Base-by-base conservation (phyloP, 2,329 filamentous ascomycete species). In the Aspergillus chevalieri region DNA sequence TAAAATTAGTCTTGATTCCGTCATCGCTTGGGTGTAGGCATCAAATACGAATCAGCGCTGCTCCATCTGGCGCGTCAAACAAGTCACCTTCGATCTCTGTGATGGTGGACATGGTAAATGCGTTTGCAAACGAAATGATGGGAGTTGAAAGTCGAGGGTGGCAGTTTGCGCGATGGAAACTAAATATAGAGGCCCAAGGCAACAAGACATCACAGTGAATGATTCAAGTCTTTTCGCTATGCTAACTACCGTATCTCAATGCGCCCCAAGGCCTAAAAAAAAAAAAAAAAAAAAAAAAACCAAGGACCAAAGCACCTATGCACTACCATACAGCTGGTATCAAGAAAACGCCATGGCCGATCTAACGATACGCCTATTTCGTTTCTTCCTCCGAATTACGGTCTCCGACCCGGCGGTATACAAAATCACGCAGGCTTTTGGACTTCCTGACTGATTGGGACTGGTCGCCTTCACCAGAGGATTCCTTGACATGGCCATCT, bases 41-140 rank as follows among this genome's bases (percentile, higher is more conserved):
- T 14, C 9, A 62, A 63, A 14, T 60, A 74, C 72, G 81, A 50
- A 82, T 74, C 14, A 84, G 65, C 14, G 79, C 69, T 19, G 74
- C 68, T 47, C 71, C 64, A 30, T 72, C 60, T 0, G 79, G 78
- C 0, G 77, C 77, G 34, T 70, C 60, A 59, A 83, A 82, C 36
- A 84, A 70, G 57, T 80, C 68, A 46, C 78, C 78, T 43, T 64
- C 49, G 3, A 59, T 53, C 44, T 73, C 69, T 6, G 17, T 54
- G 22, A 71, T 57, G 22, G 51, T 57, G 36, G 47, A 22, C 26
- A 47, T 54, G 34, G 14, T 33, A 24, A 9, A 8, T n/a, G 6
- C 8, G 19, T 14, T 21, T 5, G 36, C 21, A 22, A 26, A 26
- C 6, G 34, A 9, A 17, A 7, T 19, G 14, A 15, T 38, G 10